Conservation (phyloP, 78 protist species). For the Dictyostelium firmibasis region DNA sequence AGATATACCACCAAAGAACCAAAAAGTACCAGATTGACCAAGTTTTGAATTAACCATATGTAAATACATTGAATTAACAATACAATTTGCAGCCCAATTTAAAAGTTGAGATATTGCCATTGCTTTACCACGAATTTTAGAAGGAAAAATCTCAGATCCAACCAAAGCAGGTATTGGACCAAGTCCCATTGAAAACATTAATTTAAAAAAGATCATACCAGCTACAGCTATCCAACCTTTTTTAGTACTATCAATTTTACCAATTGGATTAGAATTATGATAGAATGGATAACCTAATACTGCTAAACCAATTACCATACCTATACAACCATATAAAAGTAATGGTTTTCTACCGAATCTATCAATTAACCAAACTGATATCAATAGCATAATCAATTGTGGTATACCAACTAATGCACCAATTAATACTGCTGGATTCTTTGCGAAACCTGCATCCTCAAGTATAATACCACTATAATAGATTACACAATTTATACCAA, state of each 20-base stretch:
- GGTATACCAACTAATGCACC: conserved; percentile 69
- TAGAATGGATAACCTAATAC: conserved; percentile 48
- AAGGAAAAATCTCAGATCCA: conserved; percentile 47
- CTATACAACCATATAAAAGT: not conserved
- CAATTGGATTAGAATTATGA: not conserved
- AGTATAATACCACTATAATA: conserved; percentile 40
- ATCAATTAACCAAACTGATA: conserved; percentile 62
- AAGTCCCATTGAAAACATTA: conserved; percentile 43
- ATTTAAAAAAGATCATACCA: conserved; percentile 61
- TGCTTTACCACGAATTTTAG: conserved; percentile 67
- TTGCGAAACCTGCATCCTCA: conserved; percentile 47
- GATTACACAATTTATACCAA: conserved; percentile 65
- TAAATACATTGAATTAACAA: conserved; percentile 36
- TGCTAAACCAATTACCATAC: conserved; percentile 38
- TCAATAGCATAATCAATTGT: conserved; percentile 43
- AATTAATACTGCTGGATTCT: conserved; percentile 30
- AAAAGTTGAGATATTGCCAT: conserved; percentile 20
- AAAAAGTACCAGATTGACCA: conserved; percentile 46
- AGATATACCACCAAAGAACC: conserved; percentile 45
- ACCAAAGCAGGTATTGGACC: conserved; percentile 62
- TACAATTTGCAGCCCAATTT: conserved; percentile 67
- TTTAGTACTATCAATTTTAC: not conserved
- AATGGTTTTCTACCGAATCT: conserved; percentile 65
- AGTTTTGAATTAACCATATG: not conserved
- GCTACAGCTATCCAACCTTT: conserved; percentile 54